These are phyloP conservation scores for Cupressus sempervirens DNA, from an alignment of 75 land plant species.

Conservation along the genomic window DNA sequence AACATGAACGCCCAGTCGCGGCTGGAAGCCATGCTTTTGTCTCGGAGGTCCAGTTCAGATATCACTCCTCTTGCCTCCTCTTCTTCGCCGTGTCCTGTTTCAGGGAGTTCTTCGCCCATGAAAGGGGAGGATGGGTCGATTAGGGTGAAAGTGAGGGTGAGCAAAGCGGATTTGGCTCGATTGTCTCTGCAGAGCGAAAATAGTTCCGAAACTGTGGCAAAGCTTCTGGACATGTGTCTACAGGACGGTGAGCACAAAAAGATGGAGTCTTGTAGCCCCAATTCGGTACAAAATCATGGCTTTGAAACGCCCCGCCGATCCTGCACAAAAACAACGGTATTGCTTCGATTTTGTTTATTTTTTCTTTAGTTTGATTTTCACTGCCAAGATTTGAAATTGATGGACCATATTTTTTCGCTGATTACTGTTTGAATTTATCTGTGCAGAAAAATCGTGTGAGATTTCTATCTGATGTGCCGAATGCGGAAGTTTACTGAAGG, in stretches of 20 bases:
- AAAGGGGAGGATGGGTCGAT: not conserved
- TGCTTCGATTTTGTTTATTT: not conserved
- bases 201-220: not conserved
- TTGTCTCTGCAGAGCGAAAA: not conserved
- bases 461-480: not conserved
- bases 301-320: not conserved
- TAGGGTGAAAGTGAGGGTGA: not conserved
- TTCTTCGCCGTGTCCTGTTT: not conserved
- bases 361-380: not conserved
- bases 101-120: not conserved
- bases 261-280: not conserved
- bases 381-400: not conserved
- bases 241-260: not conserved
- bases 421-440: not conserved
- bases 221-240: not conserved
- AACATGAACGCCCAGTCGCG: slow-evolving; percentile 53
- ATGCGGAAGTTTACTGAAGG: not conserved
- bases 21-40: slow-evolving; percentile 48
- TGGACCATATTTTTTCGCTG: not conserved
- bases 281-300: not conserved
- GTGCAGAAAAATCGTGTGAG: not conserved
- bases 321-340: not conserved
- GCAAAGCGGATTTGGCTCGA: not conserved
- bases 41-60: slow-evolving; percentile 51
- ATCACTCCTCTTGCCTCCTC: slow-evolving; percentile 15